A percentile compares a stretch with the other conserved stretches of the same genome.
Evolutionary conservation across 225 moss, liverwort and hornwort genomes (phyloP).

Genomic region (Asterella californica): DNA sequence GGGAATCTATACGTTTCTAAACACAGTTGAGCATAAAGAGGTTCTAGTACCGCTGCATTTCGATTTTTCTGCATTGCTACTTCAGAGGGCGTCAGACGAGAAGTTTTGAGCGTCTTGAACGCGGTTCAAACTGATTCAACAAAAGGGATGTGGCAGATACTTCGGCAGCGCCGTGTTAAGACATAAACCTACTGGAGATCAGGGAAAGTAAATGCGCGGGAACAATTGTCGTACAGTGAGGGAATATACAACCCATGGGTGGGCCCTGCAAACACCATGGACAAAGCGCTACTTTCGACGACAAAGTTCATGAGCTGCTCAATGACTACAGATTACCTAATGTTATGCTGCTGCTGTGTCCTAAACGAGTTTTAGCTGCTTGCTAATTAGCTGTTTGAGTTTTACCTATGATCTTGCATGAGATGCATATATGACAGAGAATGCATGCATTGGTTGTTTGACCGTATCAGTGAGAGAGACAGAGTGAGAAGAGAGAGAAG

Average conservation of each 20-base stretch:
- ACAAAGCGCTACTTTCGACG: not conserved
- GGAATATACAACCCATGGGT: not conserved
- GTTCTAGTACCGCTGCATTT: no score
- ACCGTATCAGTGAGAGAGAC: not conserved
- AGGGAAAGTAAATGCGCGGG: not conserved
- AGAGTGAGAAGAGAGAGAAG: constrained; percentile 13
- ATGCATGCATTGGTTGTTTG: not conserved
- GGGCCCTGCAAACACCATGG: not conserved
- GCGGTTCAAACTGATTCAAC: no score
- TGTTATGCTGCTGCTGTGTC: not conserved
- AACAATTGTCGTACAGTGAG: not conserved
- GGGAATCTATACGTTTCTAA: no score
- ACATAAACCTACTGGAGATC: not conserved
- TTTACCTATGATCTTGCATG: not conserved
- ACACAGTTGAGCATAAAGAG: not conserved
- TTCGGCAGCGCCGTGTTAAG: not conserved
- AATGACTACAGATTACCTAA: not conserved
- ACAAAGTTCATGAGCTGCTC: not conserved
- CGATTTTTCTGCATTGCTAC: constrained; percentile 40
- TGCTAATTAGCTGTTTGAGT: no score
- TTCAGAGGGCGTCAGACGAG: no score
- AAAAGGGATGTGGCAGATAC: no score
- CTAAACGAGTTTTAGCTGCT: no score
- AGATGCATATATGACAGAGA: no score
- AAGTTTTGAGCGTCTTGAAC: no score